These are phyloP conservation scores for Aspergillus heteromorphus DNA, from an alignment of 495 filamentous ascomycete genomes.

Conservation along the genomic window DNA sequence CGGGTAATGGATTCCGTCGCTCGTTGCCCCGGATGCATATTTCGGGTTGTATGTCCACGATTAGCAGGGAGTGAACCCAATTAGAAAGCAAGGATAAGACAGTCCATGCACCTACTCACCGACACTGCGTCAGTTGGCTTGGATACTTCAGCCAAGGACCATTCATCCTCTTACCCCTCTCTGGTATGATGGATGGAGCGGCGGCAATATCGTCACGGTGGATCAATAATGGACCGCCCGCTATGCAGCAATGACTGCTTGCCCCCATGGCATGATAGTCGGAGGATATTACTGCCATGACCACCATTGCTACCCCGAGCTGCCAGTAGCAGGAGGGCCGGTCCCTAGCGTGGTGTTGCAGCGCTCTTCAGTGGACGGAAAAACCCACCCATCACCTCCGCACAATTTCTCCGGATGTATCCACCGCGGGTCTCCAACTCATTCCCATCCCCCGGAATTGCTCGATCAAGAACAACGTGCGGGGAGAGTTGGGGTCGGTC, in stretches of 20 bases:
- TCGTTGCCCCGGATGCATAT: background rate
- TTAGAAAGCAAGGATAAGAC: background rate
- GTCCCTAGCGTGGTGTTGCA: background rate
- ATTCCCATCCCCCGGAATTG: constrained; percentile 1
- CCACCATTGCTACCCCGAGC: background rate
- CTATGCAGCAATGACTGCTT: background rate
- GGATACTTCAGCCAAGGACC: background rate
- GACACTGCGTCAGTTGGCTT: background rate
- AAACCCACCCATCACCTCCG: constrained; percentile 1
- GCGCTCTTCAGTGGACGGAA: constrained; percentile 1
- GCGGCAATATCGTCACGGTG: background rate
- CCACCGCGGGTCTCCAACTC: background rate
- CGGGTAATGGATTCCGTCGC: background rate
- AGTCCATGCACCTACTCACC: background rate
- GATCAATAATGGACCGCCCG: background rate
- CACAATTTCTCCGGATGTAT: constrained; percentile 4
- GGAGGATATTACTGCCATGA: background rate
- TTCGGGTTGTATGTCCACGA: background rate
- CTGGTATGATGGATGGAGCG: background rate
- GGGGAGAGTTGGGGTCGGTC: constrained; percentile 2
- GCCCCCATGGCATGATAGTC: background rate
- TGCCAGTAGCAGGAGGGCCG: background rate
- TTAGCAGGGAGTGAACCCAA: background rate
- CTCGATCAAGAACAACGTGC: background rate
- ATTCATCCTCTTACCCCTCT: background rate